Evolutionary conservation across 257 asterid genomes (phyloP), one percentile per base, ranked within the genome.

Genomic region (Rehmannia glutinosa): DNA sequence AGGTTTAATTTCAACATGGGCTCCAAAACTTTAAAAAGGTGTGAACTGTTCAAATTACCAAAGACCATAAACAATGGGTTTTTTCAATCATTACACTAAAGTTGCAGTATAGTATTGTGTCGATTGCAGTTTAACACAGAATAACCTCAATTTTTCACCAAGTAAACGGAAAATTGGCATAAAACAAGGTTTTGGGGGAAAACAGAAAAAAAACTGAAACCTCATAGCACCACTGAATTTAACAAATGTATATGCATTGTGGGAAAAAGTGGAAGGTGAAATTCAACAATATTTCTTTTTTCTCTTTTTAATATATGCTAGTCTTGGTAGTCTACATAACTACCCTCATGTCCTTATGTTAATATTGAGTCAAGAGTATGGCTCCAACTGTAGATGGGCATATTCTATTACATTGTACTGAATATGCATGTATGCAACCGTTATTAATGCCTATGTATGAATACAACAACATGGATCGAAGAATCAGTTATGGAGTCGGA

Each of bases 201-300:
- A n/a, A n/a, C n/a, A n/a, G n/a, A n/a, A n/a, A 24, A 39, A 6
- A n/a, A 39, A 13, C 25, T 45, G 21, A 46, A 55, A 57, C 68
- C 30, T 62, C 39, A 20, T 61, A 55, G 45, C 69, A 62, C 21
- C 57, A 66, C 25, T 33, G 64, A 43, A 35, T 45, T 36, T 24
- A 55, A 49, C 8, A 4, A 15, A 16, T 43, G 51, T 15, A 15
- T 43, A 58, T 25, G 30, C 63, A 76, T 55, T 45, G 17, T 39
- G 15, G 1, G 10, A 61, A 19, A 39, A 46, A 12, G 39, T 43
- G 28, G 30, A 54, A 55, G 67, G 64, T 49, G 73, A n/a, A 69
- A 11, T 5, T 15, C 2, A 21, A 32, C 35, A 39, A 60, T n/a
- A 56, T 25, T 27, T 45, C 30, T 25, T 42, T 11, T 15, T 47